phyloP scores from a whole-genome alignment of 768 basidiomycete genomes.

The Tricholoma matsutake region DNA sequence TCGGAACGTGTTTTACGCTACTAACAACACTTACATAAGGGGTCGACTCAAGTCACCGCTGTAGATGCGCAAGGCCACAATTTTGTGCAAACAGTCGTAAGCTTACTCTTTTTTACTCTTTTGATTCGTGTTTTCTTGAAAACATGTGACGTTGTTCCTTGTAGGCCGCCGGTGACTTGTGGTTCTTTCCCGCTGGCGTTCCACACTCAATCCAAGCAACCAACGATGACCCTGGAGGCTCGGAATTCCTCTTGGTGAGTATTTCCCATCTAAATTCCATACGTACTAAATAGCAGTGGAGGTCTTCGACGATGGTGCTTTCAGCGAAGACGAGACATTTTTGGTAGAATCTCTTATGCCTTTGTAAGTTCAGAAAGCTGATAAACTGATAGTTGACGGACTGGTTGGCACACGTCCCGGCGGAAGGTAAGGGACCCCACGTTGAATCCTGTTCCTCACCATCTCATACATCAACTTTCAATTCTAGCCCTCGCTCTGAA shows the following conservation, averaged over 20 bases:
- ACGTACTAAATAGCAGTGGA: slow-evolving; percentile 13
- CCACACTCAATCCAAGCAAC: slow-evolving; percentile 57
- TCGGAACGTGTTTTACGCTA: not conserved
- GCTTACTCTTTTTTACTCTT: slow-evolving; percentile 13
- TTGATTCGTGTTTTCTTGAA: too few relatives aligned
- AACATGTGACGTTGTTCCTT: not conserved
- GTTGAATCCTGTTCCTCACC: not conserved
- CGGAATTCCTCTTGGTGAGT: slow-evolving; percentile 50
- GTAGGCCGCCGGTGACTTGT: slow-evolving; percentile 47
- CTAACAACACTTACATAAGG: slow-evolving; percentile 27
- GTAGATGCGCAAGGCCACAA: slow-evolving; percentile 47
- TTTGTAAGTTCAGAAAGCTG: not conserved
- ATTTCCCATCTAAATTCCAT: not conserved
- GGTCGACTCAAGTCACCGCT: slow-evolving; percentile 45
- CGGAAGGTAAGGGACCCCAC: slow-evolving; percentile 32
- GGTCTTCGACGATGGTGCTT: slow-evolving; percentile 50
- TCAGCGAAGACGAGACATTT: slow-evolving; percentile 53
- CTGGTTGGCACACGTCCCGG: slow-evolving; percentile 51
- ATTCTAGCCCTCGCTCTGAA: slow-evolving; percentile 48
- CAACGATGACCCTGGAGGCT: slow-evolving; percentile 39
- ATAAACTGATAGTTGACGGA: slow-evolving; percentile 41
- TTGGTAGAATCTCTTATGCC: slow-evolving; percentile 28
- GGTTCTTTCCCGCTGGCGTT: slow-evolving; percentile 56
- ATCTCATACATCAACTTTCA: not conserved
- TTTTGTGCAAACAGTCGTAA: slow-evolving; percentile 47